These are phyloP conservation scores for Aspergillus bridgeri DNA, from an alignment of 495 filamentous ascomycete genomes.

Conservation along the genomic window DNA sequence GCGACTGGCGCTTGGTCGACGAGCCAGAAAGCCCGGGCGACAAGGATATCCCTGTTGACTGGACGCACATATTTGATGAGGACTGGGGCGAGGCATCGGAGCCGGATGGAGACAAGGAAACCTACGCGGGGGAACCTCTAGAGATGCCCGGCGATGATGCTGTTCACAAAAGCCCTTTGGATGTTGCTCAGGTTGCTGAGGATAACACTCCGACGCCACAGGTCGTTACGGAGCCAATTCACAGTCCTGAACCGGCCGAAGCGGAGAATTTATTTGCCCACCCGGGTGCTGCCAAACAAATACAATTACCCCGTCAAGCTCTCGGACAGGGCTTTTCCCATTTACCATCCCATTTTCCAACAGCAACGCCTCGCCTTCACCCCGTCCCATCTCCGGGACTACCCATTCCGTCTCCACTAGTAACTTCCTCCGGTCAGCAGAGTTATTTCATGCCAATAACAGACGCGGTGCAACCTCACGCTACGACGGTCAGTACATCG, in stretches of 20 bases:
- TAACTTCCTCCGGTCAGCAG: slow-evolving; percentile 23
- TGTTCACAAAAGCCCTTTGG: neutral
- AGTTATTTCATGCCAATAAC: slow-evolving; percentile 32
- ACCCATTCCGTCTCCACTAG: slow-evolving; percentile 44
- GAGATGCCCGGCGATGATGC: neutral
- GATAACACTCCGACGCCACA: neutral
- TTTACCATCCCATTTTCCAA: slow-evolving; percentile 23
- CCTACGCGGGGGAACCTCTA: neutral
- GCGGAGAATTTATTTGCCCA: slow-evolving; percentile 13
- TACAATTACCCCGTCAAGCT: neutral
- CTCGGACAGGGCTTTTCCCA: slow-evolving; percentile 15
- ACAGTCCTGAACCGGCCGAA: slow-evolving; percentile 14
- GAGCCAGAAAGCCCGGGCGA: slow-evolving; percentile 63
- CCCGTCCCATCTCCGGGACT: slow-evolving; percentile 45
- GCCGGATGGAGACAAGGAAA: slow-evolving; percentile 2
- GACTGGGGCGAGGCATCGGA: slow-evolving; percentile 22
- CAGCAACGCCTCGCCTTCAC: slow-evolving; percentile 42
- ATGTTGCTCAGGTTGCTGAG: neutral
- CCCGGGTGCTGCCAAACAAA: slow-evolving; percentile 1
- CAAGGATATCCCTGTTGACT: slow-evolving; percentile 28
- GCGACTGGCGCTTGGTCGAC: slow-evolving; percentile 67
- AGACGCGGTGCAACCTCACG: slow-evolving; percentile 10
- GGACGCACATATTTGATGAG: slow-evolving; percentile 36
- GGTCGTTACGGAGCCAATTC: neutral
- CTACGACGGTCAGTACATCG: slow-evolving; percentile 14